phyloP scores from a whole-genome alignment of 805 yeast species.

The Candida xyloterini region DNA sequence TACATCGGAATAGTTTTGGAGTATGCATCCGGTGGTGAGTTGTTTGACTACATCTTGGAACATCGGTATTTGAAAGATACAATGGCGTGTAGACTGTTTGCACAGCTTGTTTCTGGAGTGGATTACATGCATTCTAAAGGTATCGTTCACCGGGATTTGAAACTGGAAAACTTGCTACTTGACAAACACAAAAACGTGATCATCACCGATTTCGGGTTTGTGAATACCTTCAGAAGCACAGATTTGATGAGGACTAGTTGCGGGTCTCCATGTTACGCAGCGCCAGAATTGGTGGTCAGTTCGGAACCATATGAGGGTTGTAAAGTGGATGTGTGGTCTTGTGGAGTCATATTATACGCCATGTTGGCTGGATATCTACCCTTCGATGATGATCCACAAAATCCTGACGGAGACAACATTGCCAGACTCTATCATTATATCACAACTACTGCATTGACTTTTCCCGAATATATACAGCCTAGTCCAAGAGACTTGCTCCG shows the following conservation, averaged over 20 bases:
- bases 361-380: conserved; percentile 97
- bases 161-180: conserved; percentile 68
- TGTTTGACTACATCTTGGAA: conserved; percentile 86
- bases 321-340: conserved; percentile 95
- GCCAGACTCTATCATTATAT: conserved; percentile 88
- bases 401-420: conserved; percentile 95
- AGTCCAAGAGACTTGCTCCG: conserved; percentile 87
- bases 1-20: conserved; percentile 96
- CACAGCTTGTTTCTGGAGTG: conserved; percentile 92
- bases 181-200: conserved; percentile 85
- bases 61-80: conserved; percentile 85
- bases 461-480: conserved; percentile 91
- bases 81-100: conserved; percentile 81
- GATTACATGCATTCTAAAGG: conserved; percentile 84
- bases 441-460: conserved; percentile 85
- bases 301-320: conserved; percentile 86
- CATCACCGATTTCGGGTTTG: conserved; percentile 93
- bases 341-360: conserved; percentile 93
- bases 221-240: conserved; percentile 69
- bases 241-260: conserved; percentile 93
- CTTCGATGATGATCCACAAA: conserved; percentile 94
- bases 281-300: conserved; percentile 92
- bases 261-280: conserved; percentile 98
- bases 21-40: conserved; percentile 96
- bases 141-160: conserved; percentile 73